phyloP scores from a whole-genome alignment of 108 stramenopile species.

The Poteriospumella lacustris region DNA sequence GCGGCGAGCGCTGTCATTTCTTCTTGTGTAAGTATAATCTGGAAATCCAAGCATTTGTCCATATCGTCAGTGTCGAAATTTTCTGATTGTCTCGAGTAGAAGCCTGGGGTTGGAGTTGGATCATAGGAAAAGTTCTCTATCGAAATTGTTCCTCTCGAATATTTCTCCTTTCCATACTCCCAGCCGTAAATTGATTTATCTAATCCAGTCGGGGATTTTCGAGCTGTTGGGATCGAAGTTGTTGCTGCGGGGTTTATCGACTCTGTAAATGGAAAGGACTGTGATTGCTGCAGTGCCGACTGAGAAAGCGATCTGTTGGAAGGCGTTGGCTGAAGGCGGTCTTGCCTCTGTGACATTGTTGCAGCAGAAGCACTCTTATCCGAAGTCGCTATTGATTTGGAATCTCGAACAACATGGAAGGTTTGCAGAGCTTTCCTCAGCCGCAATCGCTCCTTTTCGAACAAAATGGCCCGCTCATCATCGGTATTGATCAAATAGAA shows the following conservation, averaged over 20 bases:
- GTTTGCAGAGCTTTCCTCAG: neutral
- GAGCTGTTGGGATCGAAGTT: too few species aligned
- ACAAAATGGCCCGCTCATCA: neutral
- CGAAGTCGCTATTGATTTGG: neutral
- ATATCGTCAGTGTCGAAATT: neutral
- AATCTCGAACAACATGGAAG: neutral
- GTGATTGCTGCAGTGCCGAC: neutral
- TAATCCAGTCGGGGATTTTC: neutral
- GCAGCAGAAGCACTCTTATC: neutral
- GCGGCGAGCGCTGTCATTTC: neutral
- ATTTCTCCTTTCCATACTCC: neutral
- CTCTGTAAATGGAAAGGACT: neutral
- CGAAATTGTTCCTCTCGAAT: neutral
- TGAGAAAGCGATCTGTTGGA: neutral
- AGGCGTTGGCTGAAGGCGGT: too few species aligned
- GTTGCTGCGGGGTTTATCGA: neutral
- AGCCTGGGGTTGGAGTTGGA: neutral
- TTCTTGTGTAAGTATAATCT: slow-evolving; percentile 7
- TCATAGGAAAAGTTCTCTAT: neutral
- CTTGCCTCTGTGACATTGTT: neutral
- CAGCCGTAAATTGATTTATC: neutral
- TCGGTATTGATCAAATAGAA: neutral
- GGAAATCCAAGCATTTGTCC: neutral
- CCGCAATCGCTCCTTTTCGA: neutral
- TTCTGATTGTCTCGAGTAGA: neutral